Base-by-base conservation (phyloP, 179 eudicot genomes). In the Camellia oleifera region DNA sequence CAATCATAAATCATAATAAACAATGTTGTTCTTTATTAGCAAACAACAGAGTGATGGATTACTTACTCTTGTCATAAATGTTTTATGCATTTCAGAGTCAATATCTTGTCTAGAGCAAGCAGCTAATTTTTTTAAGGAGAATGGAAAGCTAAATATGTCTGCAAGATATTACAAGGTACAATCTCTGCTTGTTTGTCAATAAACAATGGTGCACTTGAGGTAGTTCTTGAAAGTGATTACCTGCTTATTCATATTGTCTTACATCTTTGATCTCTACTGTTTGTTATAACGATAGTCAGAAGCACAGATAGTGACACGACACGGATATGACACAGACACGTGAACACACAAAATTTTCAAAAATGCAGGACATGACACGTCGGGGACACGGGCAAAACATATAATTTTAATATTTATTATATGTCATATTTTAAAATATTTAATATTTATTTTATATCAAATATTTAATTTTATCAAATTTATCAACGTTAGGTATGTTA, bases 111-210 rank as follows among this genome's bases (percentile, higher is more conserved):
- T 95, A 81, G 92, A 88, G 83, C 91, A 91, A 82, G 76, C 95
- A 11, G 85, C 88, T 18, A 85, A 95, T 81, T 48, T 90, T 61
- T 93, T 93, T 70, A 83, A 90, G 86, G 97, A 95, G 68, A 89
- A 92, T 58, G 98, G 98, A 85, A 84, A 95, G 86, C 91, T 95
- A 60, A 92, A 83, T 72, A 91, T 92, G 97, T 85, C 92, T 67
- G 97, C 97, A 79, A 89, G 97, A 86, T 91, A 95, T 58, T 93
- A 88, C 86, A 93, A 95, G 97, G 98, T 95, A 90, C 18, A 44
- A 62, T 54, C 58, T 70, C 46, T 44, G 44, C 50, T 44, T 23
- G 54, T 80, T 74, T n/a, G 44, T 67, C 1, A 3, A 26, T 75
- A 53, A 60, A 79, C 20, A 69, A 18, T 71, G 58, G n/a, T 57